Conservation (phyloP, 176 grass and related monocot species). For the Paspalum vaginatum region DNA sequence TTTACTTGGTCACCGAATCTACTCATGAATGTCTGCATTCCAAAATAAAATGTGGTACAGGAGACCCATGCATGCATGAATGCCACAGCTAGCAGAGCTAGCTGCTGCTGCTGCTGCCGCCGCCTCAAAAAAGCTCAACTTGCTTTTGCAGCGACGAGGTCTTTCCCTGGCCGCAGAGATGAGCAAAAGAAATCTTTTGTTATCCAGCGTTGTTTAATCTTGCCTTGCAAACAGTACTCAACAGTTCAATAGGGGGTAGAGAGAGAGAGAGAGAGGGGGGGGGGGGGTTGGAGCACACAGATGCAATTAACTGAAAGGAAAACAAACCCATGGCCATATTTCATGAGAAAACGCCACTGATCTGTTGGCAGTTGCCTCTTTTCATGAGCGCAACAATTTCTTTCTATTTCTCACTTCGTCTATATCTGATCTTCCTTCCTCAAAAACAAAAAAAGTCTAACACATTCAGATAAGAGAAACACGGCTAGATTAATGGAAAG, state of each 20-base stretch:
- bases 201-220: constrained; percentile 61
- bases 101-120: constrained; percentile 31
- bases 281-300: not conserved
- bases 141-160: constrained; percentile 42
- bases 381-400: not conserved
- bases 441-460: constrained; percentile 7
- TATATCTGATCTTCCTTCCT: not conserved
- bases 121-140: constrained; percentile 45
- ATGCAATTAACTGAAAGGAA: constrained; percentile 40
- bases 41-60: constrained; percentile 15
- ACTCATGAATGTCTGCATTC: constrained; percentile 22
- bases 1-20: constrained; percentile 16
- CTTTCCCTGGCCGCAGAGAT: constrained; percentile 36
- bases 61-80: constrained; percentile 44
- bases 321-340: constrained; percentile 39
- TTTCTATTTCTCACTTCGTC: constrained; percentile 9
- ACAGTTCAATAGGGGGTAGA: constrained; percentile 22
- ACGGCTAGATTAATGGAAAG: not conserved
- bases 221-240: constrained; percentile 69
- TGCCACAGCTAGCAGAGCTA: constrained; percentile 43
- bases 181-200: constrained; percentile 56
- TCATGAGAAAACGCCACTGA: constrained; percentile 48
- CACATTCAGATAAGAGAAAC: constrained; percentile 37
- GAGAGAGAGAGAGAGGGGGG: constrained; percentile 3
- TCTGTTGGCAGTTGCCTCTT: too few species aligned